phyloP scores from a whole-genome alignment of 176 grass and related monocot genomes.

The Dactylis glomerata region DNA sequence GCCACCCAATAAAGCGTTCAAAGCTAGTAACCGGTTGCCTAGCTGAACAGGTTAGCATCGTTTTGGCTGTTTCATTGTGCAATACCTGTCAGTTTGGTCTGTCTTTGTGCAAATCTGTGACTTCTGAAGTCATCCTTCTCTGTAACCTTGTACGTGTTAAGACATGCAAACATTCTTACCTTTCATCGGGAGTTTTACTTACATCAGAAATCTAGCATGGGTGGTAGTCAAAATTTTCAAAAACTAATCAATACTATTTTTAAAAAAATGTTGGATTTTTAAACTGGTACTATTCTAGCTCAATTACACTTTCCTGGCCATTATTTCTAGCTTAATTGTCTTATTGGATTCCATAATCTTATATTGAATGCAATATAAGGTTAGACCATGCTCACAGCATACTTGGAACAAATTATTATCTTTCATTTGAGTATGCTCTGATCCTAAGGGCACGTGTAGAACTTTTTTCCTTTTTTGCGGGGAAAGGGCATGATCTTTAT shows the following conservation, averaged over 20 bases:
- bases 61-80: slow-evolving; percentile 2
- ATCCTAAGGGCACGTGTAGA: neutral
- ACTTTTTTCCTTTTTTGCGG: neutral
- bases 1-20: too few relatives aligned
- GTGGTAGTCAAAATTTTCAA: neutral
- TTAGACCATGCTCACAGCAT: neutral
- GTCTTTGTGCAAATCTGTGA: slow-evolving; percentile 2
- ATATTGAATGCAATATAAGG: neutral
- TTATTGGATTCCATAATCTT: neutral
- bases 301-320: neutral
- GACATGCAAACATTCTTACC: neutral
- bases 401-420: neutral
- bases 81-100: neutral
- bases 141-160: neutral
- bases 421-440: neutral
- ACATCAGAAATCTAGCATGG: neutral
- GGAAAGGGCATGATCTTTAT: neutral
- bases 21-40: too few relatives aligned
- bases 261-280: neutral
- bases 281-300: neutral
- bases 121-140: neutral
- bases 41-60: slow-evolving; percentile 53
- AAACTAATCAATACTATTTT: neutral
- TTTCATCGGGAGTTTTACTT: neutral
- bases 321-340: neutral